Conservation (phyloP, 1,284 basidiomycete species). For the Tremellales sp. region DNA sequence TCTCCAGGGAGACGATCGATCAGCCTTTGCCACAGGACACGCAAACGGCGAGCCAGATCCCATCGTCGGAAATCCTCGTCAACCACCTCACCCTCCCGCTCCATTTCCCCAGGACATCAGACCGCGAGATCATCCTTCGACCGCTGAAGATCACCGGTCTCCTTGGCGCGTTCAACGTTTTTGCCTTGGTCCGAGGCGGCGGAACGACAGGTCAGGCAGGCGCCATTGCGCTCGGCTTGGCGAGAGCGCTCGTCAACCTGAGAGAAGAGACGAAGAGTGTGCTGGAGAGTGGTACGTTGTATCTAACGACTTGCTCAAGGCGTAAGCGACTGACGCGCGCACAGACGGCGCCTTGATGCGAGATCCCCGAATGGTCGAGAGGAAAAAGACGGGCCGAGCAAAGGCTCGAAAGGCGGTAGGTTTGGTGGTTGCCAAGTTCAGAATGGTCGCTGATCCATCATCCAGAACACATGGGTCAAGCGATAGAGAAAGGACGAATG, state of each 20-base stretch:
- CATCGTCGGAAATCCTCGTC: constrained; percentile 60
- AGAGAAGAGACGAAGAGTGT: constrained; percentile 62
- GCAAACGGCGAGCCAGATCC: constrained; percentile 21
- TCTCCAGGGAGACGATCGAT: constrained; percentile 20
- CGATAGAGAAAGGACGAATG: too few species aligned
- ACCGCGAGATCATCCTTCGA: constrained; percentile 74
- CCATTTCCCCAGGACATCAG: constrained; percentile 72
- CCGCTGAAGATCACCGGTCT: constrained; percentile 80
- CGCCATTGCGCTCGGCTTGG: constrained; percentile 79
- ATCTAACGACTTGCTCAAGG: neutral
- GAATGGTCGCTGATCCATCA: too few species aligned
- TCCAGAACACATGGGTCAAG: too few species aligned
- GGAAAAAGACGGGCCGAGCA: constrained; percentile 88
- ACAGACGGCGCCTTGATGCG: constrained; percentile 80
- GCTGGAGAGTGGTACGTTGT: constrained; percentile 64
- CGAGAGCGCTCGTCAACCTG: constrained; percentile 72
- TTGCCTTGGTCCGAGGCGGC: constrained; percentile 81
- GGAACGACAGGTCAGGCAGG: constrained; percentile 86
- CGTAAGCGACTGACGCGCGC: constrained; percentile 13
- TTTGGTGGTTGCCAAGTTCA: constrained; percentile 24
- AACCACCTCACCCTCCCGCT: constrained; percentile 74
- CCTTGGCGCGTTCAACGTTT: constrained; percentile 90
- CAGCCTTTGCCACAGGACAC: constrained; percentile 1
- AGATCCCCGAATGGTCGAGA: constrained; percentile 95
- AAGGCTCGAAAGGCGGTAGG: constrained; percentile 88